A percentile compares a stretch with the other conserved stretches of the same genome.
These are phyloP conservation scores for Trichophaea hybrida DNA, from an alignment of 2,329 filamentous ascomycete species.

Conservation along the genomic window DNA sequence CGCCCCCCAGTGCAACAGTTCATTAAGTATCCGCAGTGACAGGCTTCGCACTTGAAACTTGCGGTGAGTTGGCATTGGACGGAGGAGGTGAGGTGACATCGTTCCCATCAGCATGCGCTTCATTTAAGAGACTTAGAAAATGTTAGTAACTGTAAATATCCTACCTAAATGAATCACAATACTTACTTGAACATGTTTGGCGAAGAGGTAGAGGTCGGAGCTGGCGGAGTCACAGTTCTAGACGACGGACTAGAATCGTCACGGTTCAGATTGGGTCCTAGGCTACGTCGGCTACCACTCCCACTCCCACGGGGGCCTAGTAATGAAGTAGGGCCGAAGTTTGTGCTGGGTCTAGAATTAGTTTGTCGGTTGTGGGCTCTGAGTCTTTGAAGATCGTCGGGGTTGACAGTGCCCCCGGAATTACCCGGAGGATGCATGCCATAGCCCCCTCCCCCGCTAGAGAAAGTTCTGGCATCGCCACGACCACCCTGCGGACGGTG, in stretches of 20 bases:
- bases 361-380: constrained; percentile 51
- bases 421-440: constrained; percentile 47
- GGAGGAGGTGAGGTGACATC: constrained; percentile 48
- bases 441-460: constrained; percentile 41
- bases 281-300: constrained; percentile 36
- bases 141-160: constrained; percentile 31
- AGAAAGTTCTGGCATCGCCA: constrained; percentile 76
- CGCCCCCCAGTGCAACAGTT: constrained; percentile 5
- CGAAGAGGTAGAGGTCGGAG: constrained; percentile 50
- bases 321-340: constrained; percentile 72
- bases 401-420: constrained; percentile 66
- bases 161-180: constrained; percentile 24
- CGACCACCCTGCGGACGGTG: constrained; percentile 56
- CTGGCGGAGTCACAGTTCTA: constrained; percentile 73
- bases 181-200: constrained; percentile 89
- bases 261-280: constrained; percentile 56
- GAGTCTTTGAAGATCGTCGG: constrained; percentile 80
- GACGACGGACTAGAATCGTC: constrained; percentile 83
- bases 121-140: constrained; percentile 37
- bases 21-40: constrained; percentile 34
- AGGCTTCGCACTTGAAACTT: constrained; percentile 45
- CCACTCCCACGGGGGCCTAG: constrained; percentile 72
- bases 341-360: constrained; percentile 40
- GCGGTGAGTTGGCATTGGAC: constrained; percentile 51
- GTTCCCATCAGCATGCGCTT: constrained; percentile 40